Base-by-base conservation (phyloP, 192 early-diverging fungal genomes). In the Backusella tarrabulga region DNA sequence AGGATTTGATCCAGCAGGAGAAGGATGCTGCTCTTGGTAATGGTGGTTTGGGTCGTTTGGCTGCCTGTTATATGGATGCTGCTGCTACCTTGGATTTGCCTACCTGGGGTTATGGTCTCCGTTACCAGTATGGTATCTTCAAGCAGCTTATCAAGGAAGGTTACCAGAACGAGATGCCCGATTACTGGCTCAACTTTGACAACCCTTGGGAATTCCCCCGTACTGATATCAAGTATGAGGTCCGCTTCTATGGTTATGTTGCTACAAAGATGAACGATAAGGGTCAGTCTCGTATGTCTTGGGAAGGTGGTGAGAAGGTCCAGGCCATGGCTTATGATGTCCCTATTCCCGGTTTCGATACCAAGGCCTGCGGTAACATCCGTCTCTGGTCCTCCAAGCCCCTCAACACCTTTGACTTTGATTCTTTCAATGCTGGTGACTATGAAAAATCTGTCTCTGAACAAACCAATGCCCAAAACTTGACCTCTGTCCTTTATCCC, bases 121-220 rank as follows among this genome's bases (percentile, higher is more conserved):
- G 98, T 42, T 99, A 98, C 88, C 94, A 92, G 71, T 99, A 99
- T 85, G 98, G 98, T 81, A 98, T 99, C 87, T 99, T 99, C 89
- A 93, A 99, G 85, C 98, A 99, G 85, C 89, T 92, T 73, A 95
- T 99, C 77, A 88, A 95, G 54, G 96, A 99, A 76, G 98, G 98
- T 6, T 97, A 93, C 84, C 98, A 99, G 83, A 91, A 91, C 21
- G 97, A 99, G 83, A 89, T 87, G 46, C 97, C 97, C 17, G 97
- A 99, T 85, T 97, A 97, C 85, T 99, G 97, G 97, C 90, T 99
- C 56, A 95, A 93, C 78, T 92, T 94, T 83, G 95, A 95, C 73
- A 99, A 99, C 82, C 96, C 97, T 19, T 99, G 97, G 97, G 95
- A 98, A 81, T 90, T 97, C 80, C 93, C 95, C 79, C 94, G 97